Percentiles rank a stretch among this genome's conserved stretches.
Conservation (phyloP, 75 land plant species). For the Larix kaempferi region DNA sequence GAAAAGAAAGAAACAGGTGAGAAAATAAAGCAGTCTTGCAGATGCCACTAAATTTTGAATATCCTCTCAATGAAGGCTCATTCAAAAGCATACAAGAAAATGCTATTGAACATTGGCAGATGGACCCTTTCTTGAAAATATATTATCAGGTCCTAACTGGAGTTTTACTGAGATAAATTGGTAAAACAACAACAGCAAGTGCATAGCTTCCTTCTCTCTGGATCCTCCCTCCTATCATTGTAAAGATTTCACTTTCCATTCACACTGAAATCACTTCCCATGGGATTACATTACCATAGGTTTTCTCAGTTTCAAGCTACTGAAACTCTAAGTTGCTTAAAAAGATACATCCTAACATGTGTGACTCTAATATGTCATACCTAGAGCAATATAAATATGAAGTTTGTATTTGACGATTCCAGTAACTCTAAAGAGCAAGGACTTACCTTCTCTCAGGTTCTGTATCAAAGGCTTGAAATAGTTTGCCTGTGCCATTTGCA, state of each 20-base stretch:
- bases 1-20: background rate
- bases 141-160: too few species aligned
- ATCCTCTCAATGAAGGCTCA: background rate
- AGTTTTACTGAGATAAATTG: background rate
- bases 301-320: background rate
- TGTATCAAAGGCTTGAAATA: conserved; percentile 58
- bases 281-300: background rate
- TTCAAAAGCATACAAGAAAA: background rate
- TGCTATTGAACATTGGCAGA: background rate
- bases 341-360: background rate
- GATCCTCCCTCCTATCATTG: background rate
- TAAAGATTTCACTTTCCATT: background rate
- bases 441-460: conserved; percentile 47
- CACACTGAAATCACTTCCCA: background rate
- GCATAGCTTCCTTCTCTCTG: background rate
- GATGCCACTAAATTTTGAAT: background rate
- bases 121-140: background rate
- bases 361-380: background rate
- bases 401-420: background rate
- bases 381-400: background rate
- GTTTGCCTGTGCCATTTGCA: conserved; percentile 79
- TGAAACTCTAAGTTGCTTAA: background rate
- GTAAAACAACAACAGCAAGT: background rate
- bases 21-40: background rate
- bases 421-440: background rate